Base-by-base conservation (phyloP, 1,139 yeast genomes). In the Wickerhamomyces sp. region DNA sequence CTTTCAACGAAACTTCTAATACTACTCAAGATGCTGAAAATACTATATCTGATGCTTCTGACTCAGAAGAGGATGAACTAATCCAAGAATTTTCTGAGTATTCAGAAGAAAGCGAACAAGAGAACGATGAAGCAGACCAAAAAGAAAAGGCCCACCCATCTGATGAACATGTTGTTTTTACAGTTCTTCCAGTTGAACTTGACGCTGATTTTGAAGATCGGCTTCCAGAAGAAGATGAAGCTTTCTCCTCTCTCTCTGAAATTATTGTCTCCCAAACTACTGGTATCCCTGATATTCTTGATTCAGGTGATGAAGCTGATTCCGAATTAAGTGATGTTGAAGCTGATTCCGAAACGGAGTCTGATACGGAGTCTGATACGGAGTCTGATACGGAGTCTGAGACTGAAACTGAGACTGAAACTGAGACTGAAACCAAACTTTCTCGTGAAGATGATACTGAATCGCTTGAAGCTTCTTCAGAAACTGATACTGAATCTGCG, bases 311-410 rank as follows among this genome's bases (percentile, higher is more conserved):
- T 28, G 31, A 28, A 28, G 22, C 14, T 31, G 34, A 31, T 24
- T 22, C 19, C 7, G 34, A 31, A 9, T 19, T 5, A 18, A 30
- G 16, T 27, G 32, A 19, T 9, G 7, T 38, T 14, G 43, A 29
- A 21, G 24, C 39, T 13, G 46, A 36, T 10, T 31, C 41, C 15
- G 41, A 28, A 25, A 9, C 27, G 7, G 40, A 30, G 22, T 12
- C 36, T 15, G 37, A 26, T 16, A 17, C 38, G 4, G 46, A 35
- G 20, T 25, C 44, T 29, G 47, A 37, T 8, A 17, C 35, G 4
- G 36, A 27, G 10, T 7, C 34, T 27, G 18, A 18, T 4, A 24
- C 25, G 3, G 19, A 29, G 19, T 3, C 17, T 14, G 25, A 20
- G 7, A 9, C 24, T 16, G 38, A 31, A 17, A 33, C 17, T 16